Evolutionary conservation across 208 protist genomes (phyloP).

Genomic region (Angomonas ambiguus): DNA sequence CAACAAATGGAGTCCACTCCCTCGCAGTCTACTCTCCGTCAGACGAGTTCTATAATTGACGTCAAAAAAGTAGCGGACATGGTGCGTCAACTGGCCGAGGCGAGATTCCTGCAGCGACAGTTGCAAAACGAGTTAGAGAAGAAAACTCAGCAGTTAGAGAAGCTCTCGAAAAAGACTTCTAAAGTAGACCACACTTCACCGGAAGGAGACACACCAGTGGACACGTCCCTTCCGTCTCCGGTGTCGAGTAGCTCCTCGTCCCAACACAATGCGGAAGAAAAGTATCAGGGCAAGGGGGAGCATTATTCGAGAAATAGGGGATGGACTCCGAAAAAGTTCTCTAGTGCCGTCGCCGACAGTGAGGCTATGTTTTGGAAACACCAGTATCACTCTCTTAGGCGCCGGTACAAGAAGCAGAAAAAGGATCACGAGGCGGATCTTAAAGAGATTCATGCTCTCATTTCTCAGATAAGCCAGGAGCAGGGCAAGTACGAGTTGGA

Average conservation of each 20-base stretch:
- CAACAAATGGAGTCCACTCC: background rate
- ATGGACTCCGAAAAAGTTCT: too few relatives aligned
- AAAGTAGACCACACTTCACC: too few relatives aligned
- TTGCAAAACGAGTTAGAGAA: background rate
- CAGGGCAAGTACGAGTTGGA: slow-evolving; percentile 8
- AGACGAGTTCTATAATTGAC: slow-evolving; percentile 10
- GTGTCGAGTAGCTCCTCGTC: too few relatives aligned
- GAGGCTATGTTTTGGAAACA: slow-evolving; percentile 11
- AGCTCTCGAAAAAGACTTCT: background rate
- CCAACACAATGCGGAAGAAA: background rate
- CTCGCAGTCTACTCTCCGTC: background rate
- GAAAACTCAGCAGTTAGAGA: background rate
- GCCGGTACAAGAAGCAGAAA: slow-evolving; percentile 7
- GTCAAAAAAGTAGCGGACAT: slow-evolving; percentile 55
- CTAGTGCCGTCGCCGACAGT: background rate
- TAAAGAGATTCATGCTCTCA: slow-evolving; percentile 12
- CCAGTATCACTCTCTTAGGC: slow-evolving; percentile 9
- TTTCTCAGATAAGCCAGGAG: slow-evolving; percentile 11
- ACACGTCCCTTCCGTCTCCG: too few relatives aligned
- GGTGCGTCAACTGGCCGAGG: slow-evolving; percentile 64
- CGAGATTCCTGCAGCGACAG: slow-evolving; percentile 33
- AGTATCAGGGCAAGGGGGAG: background rate
- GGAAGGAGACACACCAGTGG: background rate
- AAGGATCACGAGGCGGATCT: slow-evolving; percentile 12
- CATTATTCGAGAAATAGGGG: too few relatives aligned